These are phyloP conservation scores for Skeletonema tropicum DNA, from an alignment of 108 stramenopile species.

Conservation along the genomic window DNA sequence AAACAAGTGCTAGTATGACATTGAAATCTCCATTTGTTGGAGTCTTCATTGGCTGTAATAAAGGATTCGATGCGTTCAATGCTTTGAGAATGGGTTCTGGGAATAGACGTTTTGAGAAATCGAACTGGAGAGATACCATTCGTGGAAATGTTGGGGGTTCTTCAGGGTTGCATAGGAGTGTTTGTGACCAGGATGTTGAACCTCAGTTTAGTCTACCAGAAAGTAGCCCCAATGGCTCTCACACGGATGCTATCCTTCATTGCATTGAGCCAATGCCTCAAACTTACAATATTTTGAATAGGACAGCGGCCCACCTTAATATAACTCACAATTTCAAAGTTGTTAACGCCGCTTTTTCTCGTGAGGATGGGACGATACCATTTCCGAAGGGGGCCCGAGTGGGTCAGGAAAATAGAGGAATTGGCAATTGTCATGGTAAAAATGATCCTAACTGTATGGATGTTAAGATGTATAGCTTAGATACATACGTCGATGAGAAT, in stretches of 20 bases:
- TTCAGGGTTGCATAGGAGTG: neutral
- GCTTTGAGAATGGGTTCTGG: conserved; percentile 57
- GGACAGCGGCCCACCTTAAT: conserved; percentile 14
- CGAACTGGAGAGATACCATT: conserved; percentile 46
- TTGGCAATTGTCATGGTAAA: conserved; percentile 25
- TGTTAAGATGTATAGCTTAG: conserved; percentile 39
- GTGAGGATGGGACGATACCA: conserved; percentile 19
- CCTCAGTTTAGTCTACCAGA: conserved; percentile 16
- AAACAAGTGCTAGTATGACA: conserved; percentile 4
- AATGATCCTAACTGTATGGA: conserved; percentile 24
- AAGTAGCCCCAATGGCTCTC: neutral
- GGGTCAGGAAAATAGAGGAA: conserved; percentile 38
- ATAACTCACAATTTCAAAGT: conserved; percentile 40
- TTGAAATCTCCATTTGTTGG: conserved; percentile 12
- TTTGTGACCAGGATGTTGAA: conserved; percentile 31
- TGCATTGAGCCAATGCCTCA: conserved; percentile 71
- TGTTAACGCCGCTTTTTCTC: conserved; percentile 49
- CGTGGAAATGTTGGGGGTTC: conserved; percentile 10
- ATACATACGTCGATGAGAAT: conserved; percentile 23
- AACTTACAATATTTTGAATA: conserved; percentile 19
- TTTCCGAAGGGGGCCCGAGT: conserved; percentile 34
- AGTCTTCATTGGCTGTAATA: conserved; percentile 73
- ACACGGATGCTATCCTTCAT: conserved; percentile 5
- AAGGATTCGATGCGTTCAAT: conserved; percentile 71
- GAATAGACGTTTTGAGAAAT: conserved; percentile 40